phyloP scores from a whole-genome alignment of 805 yeast species.

The Candida chilensis region DNA sequence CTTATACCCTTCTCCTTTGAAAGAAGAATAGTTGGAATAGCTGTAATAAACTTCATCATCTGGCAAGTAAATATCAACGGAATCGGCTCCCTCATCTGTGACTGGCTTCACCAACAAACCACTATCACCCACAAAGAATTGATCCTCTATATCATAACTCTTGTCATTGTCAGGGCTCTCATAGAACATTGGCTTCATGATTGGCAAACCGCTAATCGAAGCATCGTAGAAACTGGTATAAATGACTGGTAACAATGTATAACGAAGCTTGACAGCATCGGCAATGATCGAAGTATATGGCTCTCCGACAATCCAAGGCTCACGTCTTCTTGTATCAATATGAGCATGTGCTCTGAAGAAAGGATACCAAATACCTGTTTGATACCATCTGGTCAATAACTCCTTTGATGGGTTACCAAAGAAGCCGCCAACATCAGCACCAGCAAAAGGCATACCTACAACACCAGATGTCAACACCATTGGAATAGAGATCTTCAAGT shows the following conservation, averaged over 20 bases:
- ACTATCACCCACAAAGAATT: slow-evolving; percentile 66
- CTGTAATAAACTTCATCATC: slow-evolving; percentile 49
- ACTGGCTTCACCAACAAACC: slow-evolving; percentile 80
- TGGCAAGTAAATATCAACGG: slow-evolving; percentile 41
- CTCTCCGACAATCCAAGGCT: slow-evolving; percentile 82
- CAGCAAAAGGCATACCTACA: slow-evolving; percentile 85
- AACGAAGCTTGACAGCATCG: slow-evolving; percentile 67
- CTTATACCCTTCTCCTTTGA: slow-evolving; percentile 27
- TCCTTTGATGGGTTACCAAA: slow-evolving; percentile 85
- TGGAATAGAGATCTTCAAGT: slow-evolving; percentile 71
- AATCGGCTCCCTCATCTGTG: slow-evolving; percentile 37
- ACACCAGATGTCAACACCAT: slow-evolving; percentile 78
- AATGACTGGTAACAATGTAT: slow-evolving; percentile 64
- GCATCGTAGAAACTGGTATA: slow-evolving; percentile 74
- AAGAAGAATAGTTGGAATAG: slow-evolving; percentile 21
- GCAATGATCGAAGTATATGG: slow-evolving; percentile 60
- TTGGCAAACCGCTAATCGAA: slow-evolving; percentile 54
- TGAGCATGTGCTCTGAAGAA: slow-evolving; percentile 97
- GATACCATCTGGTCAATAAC: slow-evolving; percentile 87
- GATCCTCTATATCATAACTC: slow-evolving; percentile 62
- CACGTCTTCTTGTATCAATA: slow-evolving; percentile 85
- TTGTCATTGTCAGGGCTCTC: slow-evolving; percentile 36
- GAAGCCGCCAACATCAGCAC: slow-evolving; percentile 97
- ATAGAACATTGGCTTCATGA: slow-evolving; percentile 62
- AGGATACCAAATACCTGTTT: slow-evolving; percentile 92